phyloP scores from a whole-genome alignment of 345 rosid species.

The Ricinus communis region DNA sequence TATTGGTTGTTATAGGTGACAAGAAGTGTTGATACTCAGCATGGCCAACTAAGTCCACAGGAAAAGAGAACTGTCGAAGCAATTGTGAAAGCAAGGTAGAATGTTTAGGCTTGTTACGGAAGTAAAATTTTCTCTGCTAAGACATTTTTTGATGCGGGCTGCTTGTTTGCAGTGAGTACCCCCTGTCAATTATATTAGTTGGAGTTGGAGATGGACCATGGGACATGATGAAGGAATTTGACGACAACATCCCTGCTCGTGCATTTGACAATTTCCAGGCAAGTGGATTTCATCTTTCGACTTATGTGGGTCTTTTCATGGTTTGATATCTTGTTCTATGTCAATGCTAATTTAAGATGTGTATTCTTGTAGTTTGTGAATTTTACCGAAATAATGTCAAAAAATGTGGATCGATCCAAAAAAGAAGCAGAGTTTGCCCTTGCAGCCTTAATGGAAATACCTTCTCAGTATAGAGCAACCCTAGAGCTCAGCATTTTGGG shows the following conservation, averaged over 20 bases:
- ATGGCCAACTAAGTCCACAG: slow-evolving; percentile 81
- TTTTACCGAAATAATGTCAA: slow-evolving; percentile 87
- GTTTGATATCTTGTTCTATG: neutral
- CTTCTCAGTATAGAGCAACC: slow-evolving; percentile 91
- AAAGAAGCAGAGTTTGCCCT: slow-evolving; percentile 93
- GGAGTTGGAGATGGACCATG: slow-evolving; percentile 99
- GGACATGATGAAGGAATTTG: slow-evolving; percentile 98
- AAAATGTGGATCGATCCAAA: slow-evolving; percentile 51
- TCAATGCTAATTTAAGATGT: slow-evolving; percentile 5
- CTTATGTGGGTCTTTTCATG: neutral
- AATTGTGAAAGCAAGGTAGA: slow-evolving; percentile 88
- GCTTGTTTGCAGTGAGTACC: slow-evolving; percentile 62
- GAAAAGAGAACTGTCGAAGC: slow-evolving; percentile 93
- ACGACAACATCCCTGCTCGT: slow-evolving; percentile 90
- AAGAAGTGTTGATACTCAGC: slow-evolving; percentile 79
- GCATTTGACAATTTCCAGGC: slow-evolving; percentile 98
- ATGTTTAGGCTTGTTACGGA: neutral
- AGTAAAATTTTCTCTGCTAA: neutral
- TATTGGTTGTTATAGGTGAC: slow-evolving; percentile 57
- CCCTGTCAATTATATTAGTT: slow-evolving; percentile 79
- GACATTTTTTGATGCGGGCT: neutral
- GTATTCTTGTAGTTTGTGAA: slow-evolving; percentile 73
- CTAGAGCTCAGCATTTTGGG: slow-evolving; percentile 81
- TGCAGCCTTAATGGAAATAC: slow-evolving; percentile 93
- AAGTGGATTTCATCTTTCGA: slow-evolving; percentile 5